Conservation (phyloP, 768 basidiomycete genomes). For the Tephrocybe sp. region DNA sequence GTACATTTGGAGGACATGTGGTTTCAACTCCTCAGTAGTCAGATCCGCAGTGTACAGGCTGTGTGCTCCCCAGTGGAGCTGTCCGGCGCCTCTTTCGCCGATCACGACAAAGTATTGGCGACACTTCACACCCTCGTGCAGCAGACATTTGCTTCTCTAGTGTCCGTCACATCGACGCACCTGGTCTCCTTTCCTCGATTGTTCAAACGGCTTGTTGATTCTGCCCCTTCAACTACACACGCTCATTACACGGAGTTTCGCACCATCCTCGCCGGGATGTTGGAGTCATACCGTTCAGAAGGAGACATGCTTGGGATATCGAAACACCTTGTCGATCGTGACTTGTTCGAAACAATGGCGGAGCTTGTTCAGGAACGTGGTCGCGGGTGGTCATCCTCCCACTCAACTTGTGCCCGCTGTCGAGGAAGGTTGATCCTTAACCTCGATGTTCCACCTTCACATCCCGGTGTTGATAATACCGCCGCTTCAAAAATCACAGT, state of each 20-base stretch:
- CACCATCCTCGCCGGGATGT: constrained; percentile 89
- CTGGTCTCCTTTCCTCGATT: constrained; percentile 88
- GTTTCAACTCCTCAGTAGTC: constrained; percentile 82
- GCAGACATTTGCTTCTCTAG: constrained; percentile 78
- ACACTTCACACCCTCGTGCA: constrained; percentile 76
- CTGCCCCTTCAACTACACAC: constrained; percentile 56
- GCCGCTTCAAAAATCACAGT: constrained; percentile 36
- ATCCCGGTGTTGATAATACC: constrained; percentile 18
- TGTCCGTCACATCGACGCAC: constrained; percentile 79
- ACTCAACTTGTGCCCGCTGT: constrained; percentile 54
- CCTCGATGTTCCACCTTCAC: constrained; percentile 1
- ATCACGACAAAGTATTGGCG: constrained; percentile 37
- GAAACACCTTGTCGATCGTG: constrained; percentile 76
- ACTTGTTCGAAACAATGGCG: constrained; percentile 75
- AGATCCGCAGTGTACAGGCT: constrained; percentile 77
- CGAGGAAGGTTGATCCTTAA: constrained; percentile 40
- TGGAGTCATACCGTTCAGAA: constrained; percentile 91
- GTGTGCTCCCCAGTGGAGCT: constrained; percentile 43
- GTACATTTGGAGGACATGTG: constrained; percentile 79
- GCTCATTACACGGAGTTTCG: constrained; percentile 90
- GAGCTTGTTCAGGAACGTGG: constrained; percentile 55
- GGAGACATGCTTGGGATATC: constrained; percentile 88
- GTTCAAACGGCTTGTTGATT: constrained; percentile 89
- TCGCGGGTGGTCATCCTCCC: constrained; percentile 61
- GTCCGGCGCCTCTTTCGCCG: constrained; percentile 3